Base-by-base conservation (phyloP, 345 rosid species). In the Populus deltoides region DNA sequence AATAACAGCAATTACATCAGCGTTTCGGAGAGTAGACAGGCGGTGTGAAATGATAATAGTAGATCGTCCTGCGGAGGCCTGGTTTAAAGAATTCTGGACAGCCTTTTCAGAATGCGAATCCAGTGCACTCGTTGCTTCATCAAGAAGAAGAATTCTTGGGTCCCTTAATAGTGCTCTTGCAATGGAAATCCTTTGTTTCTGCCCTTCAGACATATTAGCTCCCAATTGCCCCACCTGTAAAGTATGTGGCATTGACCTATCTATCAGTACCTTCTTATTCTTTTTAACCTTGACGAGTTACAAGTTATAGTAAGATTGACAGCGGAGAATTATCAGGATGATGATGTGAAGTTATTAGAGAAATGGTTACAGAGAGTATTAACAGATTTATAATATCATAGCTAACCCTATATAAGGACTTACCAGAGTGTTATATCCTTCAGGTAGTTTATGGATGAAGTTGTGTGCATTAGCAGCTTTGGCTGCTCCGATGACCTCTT, bases 1-100 rank as follows among this genome's bases (percentile, higher is more conserved):
- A 36, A 86, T 55, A 61, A 87, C 90, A 4, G 53, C 83, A 71
- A 89, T 87, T 55, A 72, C 2, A 77, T 90, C 83, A 63, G 85
- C 87, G 29, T 77, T 76, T 6, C 81, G 78, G 72, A 88, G 29
- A 31, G 78, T 29, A n/a, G 72, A 66, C 15, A 80, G 79, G 15
- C 83, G 76, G 68, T 81, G 83, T 0, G 79, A 83, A 18, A 82
- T 66, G 39, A 84, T 67, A 5, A 86, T 57, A 5, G 83, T 78
- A 2, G 86, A 80, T 22, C 82, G 33, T 43, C 89, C 83, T 5
- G 66, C 33, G 2, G 79, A 75, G 8, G 81, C 86, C 49, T 75
- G 80, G 74, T 78, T 76, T 16, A 74, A n/a, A 29, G 83, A 85
- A 38, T 80, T 84, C 72, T 82, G 87, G 67, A 82, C 89, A 12